Evolutionary conservation across 2,329 filamentous ascomycete species (phyloP), one percentile per base, ranked within the genome.

Genomic region (Pseudogymnoascus sp.): DNA sequence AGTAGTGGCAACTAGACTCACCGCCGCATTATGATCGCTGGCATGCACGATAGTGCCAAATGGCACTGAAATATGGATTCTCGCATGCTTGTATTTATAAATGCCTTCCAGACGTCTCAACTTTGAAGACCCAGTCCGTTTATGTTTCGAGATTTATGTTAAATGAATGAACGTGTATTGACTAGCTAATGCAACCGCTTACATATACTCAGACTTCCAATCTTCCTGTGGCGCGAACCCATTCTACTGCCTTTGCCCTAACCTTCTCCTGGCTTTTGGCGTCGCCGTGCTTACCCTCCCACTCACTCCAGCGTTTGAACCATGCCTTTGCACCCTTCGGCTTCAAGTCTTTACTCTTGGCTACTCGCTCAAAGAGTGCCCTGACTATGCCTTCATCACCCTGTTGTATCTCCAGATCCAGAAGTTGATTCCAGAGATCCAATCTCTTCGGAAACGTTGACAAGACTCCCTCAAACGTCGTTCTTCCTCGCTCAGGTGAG

Each of bases 231-330:
- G 50, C 50, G n/a, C 50, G 84, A 41, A 88, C 87, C 82, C 88
- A 93, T 72, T 89, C 87, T 71, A 82, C 82, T 61, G 90, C 90
- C 74, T 86, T 82, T 16, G 83, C 86, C 72, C 85, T 86, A 56
- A 92, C 90, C 69, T 82, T 83, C 72, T 91, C 89, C 59, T 85
- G 80, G 68, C 82, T 84, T 80, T 90, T 90, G 66, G 82, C 78
- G 72, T 88, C 85, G 1, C 90, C 91, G 64, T 84, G 78, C 74
- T 82, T 83, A 77, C 89, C 86, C 79, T 99, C 95, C 84, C 91
- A 98, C 68, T 89, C 85, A 63, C 89, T 84, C 95, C 95, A 99
- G 69, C 90, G 84, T 78, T 91, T 91, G 78, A 98, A 99, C 81
- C 96, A 90, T 72, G 87, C 89, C 78, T 89, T 88, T 14, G 92